These are phyloP conservation scores for Penicillium psychrofluorescens DNA, from an alignment of 495 filamentous ascomycete species.

Conservation along the genomic window DNA sequence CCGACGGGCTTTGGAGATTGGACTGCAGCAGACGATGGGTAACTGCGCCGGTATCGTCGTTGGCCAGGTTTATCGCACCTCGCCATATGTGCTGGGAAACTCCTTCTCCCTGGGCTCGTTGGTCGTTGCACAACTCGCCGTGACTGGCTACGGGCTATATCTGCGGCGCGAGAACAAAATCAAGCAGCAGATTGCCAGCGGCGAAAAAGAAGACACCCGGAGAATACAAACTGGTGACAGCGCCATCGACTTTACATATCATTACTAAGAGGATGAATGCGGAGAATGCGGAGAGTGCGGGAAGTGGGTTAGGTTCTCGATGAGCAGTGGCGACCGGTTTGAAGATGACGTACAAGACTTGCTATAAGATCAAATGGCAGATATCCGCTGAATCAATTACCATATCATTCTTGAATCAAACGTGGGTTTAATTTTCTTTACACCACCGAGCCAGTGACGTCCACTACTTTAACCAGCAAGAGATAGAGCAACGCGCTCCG, in stretches of 20 bases:
- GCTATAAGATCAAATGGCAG: too few species aligned
- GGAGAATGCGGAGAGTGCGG: too few species aligned
- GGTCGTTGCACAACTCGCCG: constrained; percentile 28
- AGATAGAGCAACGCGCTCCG: too few species aligned
- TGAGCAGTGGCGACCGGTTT: too few species aligned
- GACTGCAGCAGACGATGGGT: constrained; percentile 51
- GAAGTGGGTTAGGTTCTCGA: too few species aligned
- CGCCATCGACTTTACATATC: constrained; percentile 43
- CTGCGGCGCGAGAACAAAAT: constrained; percentile 28
- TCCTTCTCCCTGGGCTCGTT: constrained; percentile 39
- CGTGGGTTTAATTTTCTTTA: too few species aligned
- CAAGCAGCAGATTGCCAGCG: constrained; percentile 34
- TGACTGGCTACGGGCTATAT: constrained; percentile 32
- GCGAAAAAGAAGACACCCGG: constrained; percentile 35
- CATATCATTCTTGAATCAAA: too few species aligned
- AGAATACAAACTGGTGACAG: constrained; percentile 39
- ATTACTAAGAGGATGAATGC: constrained; percentile 19
- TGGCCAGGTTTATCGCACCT: constrained; percentile 43
- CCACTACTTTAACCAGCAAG: too few species aligned
- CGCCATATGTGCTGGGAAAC: constrained; percentile 46
- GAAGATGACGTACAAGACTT: too few species aligned
- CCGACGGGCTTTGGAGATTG: constrained; percentile 46
- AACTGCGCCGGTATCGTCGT: constrained; percentile 50
- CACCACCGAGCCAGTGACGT: too few species aligned
- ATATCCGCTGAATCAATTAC: too few species aligned